Conservation (phyloP, 139 green algal species). For the Chlorella sp. region DNA sequence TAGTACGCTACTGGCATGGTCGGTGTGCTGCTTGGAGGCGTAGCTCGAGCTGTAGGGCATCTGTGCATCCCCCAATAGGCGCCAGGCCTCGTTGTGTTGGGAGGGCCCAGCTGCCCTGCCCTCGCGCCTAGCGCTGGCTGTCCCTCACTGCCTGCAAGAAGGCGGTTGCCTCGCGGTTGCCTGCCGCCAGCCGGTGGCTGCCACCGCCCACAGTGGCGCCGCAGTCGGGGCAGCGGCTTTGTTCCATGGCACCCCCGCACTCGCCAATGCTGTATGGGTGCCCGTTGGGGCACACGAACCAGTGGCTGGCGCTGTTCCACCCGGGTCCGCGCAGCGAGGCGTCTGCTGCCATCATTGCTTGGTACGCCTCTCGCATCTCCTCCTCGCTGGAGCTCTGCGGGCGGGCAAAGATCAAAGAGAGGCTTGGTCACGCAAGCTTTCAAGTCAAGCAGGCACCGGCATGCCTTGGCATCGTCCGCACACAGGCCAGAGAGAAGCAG, state of each 20-base stretch:
- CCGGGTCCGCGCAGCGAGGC: not conserved
- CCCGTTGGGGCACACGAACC: slow-evolving; percentile 61
- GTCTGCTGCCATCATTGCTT: not conserved
- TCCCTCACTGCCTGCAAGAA: not conserved
- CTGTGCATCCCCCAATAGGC: too few relatives aligned
- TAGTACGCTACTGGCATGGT: too few relatives aligned
- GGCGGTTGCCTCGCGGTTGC: slow-evolving; percentile 29
- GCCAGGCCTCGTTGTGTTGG: too few relatives aligned
- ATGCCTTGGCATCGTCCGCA: too few relatives aligned
- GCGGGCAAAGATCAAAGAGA: not conserved
- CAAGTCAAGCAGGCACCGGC: too few relatives aligned
- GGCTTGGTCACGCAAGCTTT: not conserved
- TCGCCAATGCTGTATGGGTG: slow-evolving; percentile 67
- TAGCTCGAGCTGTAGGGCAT: too few relatives aligned
- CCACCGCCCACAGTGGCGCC: slow-evolving; percentile 50
- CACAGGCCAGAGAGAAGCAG: too few relatives aligned
- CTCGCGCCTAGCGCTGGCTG: too few relatives aligned
- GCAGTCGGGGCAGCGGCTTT: slow-evolving; percentile 53
- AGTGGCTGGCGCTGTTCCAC: slow-evolving; percentile 21
- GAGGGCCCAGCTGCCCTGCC: too few relatives aligned
- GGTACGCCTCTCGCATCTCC: not conserved
- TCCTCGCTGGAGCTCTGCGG: not conserved
- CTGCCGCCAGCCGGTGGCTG: slow-evolving; percentile 27
- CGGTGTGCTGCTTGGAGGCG: too few relatives aligned
- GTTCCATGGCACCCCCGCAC: slow-evolving; percentile 60